phyloP scores from a whole-genome alignment of 495 filamentous ascomycete genomes.

The Aspergillus heteromorphus region DNA sequence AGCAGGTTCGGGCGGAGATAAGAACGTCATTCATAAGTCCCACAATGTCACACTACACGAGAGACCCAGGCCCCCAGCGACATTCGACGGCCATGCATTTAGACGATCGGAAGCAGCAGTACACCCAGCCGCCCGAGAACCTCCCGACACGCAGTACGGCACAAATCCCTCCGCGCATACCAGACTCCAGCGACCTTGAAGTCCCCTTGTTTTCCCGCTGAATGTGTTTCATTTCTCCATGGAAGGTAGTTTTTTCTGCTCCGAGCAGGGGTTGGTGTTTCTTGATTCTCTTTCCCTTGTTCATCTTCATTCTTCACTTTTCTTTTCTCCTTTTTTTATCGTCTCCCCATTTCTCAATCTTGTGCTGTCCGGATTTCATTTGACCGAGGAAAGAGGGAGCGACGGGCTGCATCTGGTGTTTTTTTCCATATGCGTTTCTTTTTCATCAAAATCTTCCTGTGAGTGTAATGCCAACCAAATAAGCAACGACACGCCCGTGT shows the following conservation, averaged over 20 bases:
- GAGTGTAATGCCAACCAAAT: conserved; percentile 30
- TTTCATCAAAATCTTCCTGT: conserved; percentile 26
- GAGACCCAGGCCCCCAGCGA: conserved; percentile 17
- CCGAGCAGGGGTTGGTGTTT: conserved; percentile 16
- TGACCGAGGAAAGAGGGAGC: conserved; percentile 30
- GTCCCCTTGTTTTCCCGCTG: conserved; percentile 16
- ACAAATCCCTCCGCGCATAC: conserved; percentile 17
- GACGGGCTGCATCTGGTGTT: conserved; percentile 29
- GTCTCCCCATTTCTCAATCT: conserved; percentile 20
- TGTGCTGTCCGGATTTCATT: conserved; percentile 32
- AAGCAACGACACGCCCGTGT: conserved; percentile 31
- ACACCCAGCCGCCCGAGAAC: conserved; percentile 13
- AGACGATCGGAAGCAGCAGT: conserved; percentile 18
- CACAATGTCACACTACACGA: conserved; percentile 17
- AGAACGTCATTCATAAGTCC: conserved; percentile 24
- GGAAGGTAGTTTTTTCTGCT: conserved; percentile 21
- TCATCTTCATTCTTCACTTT: conserved; percentile 11
- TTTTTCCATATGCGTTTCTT: conserved; percentile 23
- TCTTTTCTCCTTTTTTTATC: conserved; percentile 12
- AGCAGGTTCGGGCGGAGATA: conserved; percentile 98
- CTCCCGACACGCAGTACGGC: conserved; percentile 18
- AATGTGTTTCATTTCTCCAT: conserved; percentile 18
- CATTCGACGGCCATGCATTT: conserved; percentile 20
- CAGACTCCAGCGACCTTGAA: conserved; percentile 18
- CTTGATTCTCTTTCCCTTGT: conserved; percentile 16